Conservation (phyloP, 306 rosid species). For the Dalbergia cochinchinensis region DNA sequence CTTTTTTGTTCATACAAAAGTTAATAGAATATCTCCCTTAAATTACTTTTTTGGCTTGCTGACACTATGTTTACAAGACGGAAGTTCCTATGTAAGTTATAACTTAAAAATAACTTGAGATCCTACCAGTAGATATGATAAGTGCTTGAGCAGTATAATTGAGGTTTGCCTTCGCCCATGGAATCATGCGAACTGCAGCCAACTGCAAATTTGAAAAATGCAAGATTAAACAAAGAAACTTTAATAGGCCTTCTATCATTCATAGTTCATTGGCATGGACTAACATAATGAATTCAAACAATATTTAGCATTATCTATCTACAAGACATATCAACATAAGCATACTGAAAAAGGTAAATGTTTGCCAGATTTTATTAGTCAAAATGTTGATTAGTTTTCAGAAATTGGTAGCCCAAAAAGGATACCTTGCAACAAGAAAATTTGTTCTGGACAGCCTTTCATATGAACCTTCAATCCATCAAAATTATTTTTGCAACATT, state of each 20-base stretch:
- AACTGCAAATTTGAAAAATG: slow-evolving; percentile 56
- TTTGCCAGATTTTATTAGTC: slow-evolving; percentile 28
- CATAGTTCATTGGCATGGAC: slow-evolving; percentile 21
- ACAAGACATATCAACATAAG: slow-evolving; percentile 24
- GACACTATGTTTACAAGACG: neutral
- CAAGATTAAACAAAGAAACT: neutral
- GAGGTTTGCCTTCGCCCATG: slow-evolving; percentile 98
- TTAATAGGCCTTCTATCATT: slow-evolving; percentile 15
- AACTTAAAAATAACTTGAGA: slow-evolving; percentile 8
- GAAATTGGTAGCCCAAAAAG: slow-evolving; percentile 11
- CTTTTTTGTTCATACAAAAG: slow-evolving; percentile 14
- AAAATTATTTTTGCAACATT: slow-evolving; percentile 28
- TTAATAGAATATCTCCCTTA: slow-evolving; percentile 1
- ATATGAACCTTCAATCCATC: slow-evolving; percentile 26
- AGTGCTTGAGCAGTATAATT: slow-evolving; percentile 95
- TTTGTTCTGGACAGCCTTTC: neutral
- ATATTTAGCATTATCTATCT: neutral
- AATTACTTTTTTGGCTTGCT: slow-evolving; percentile 17
- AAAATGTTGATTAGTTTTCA: slow-evolving; percentile 18
- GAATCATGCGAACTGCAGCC: slow-evolving; percentile 78
- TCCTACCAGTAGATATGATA: slow-evolving; percentile 84
- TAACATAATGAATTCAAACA: slow-evolving; percentile 11
- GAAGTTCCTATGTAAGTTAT: slow-evolving; percentile 1
- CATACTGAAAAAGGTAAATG: slow-evolving; percentile 2
- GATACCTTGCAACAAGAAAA: slow-evolving; percentile 2